Base-by-base conservation (phyloP, 192 early-diverging fungal genomes). In the Backusella westeae region DNA sequence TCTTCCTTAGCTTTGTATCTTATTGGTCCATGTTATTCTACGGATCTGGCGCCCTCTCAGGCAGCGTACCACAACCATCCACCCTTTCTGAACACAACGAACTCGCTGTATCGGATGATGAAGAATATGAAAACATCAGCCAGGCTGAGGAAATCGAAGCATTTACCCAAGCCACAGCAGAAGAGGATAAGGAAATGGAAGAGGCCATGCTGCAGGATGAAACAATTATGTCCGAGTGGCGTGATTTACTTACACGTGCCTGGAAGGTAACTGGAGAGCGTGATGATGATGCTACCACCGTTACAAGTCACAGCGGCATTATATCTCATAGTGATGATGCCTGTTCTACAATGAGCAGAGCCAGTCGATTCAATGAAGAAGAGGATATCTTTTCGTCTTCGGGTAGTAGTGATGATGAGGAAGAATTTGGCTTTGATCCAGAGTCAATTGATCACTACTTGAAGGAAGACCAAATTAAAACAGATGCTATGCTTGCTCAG, bases 161-260 rank as follows among this genome's bases (percentile, higher is more conserved):
- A 19, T 49, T 34, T 42, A 72, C 65, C 4, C 35, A 73, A 23
- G 71, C 72, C 21, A 49, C 42, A 32, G 39, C 36, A 69, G 71
- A 71, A 32, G 75, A 76, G 14, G 74, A 80, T 29, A 74, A 75
- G 10, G 74, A 34, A 15, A 32, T 69, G 21, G 79, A 80, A 17
- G 63, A 80, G 56, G 75, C 71, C 15, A 72, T 80, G 68, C 41
- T 80, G 34, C 42, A 69, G 26, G 75, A 80, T 39, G 52, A 80
- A 36, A 53, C 71, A n/a, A 68, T 75, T 39, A 80, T 80, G 79
- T 69, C 69, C 23, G 74, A 80, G 44, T 80, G 79, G 79, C 69
- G 56, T 39, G 67, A 76, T 38, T 32, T 80, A 38, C 26, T 80
- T n/a, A 80, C 79, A n/a, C 52, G 79, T 59, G 70, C 79, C 44